These are phyloP conservation scores for Lagenidium giganteum DNA, from an alignment of 352 stramenopile species.

Conservation along the genomic window DNA sequence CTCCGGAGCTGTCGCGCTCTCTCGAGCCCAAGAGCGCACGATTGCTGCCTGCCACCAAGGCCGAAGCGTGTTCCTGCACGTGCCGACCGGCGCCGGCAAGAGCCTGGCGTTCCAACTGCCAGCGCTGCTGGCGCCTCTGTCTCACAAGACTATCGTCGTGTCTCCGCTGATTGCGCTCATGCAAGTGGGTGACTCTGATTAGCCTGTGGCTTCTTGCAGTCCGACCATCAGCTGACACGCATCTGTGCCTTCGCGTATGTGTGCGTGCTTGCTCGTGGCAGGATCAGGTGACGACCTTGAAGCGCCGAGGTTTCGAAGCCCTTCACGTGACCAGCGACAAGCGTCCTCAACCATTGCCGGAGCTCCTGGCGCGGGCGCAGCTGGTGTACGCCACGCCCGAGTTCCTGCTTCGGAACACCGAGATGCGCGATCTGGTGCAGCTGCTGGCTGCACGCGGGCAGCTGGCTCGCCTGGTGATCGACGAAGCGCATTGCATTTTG, in stretches of 20 bases:
- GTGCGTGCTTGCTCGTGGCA: too few species aligned
- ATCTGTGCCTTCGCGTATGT: too few species aligned
- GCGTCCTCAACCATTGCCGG: conserved; percentile 17
- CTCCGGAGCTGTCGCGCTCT: too few species aligned
- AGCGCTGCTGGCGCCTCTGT: conserved; percentile 33
- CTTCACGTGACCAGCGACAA: conserved; percentile 35
- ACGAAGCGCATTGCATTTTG: conserved; percentile 76
- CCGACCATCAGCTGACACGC: not conserved
- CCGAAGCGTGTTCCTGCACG: conserved; percentile 69
- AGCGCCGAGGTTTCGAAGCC: conserved; percentile 43
- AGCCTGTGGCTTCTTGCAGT: not conserved
- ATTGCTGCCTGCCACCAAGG: too few species aligned
- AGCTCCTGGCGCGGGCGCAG: conserved; percentile 31
- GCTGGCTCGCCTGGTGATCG: conserved; percentile 58
- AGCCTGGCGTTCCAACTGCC: conserved; percentile 76
- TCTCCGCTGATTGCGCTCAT: conserved; percentile 75
- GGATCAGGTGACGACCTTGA: conserved; percentile 70
- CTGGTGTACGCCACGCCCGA: conserved; percentile 82
- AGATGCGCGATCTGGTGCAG: conserved; percentile 45
- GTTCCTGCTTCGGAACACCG: conserved; percentile 60
- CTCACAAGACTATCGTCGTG: conserved; percentile 54
- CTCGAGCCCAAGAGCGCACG: too few species aligned
- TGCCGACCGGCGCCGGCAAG: conserved; percentile 76
- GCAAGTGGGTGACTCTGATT: conserved; percentile 31
- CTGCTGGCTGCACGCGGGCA: conserved; percentile 12